Evolutionary conservation across 352 stramenopile genomes (phyloP), one percentile per base, ranked within the genome.

Genomic region (Paralagenidium karlingii): DNA sequence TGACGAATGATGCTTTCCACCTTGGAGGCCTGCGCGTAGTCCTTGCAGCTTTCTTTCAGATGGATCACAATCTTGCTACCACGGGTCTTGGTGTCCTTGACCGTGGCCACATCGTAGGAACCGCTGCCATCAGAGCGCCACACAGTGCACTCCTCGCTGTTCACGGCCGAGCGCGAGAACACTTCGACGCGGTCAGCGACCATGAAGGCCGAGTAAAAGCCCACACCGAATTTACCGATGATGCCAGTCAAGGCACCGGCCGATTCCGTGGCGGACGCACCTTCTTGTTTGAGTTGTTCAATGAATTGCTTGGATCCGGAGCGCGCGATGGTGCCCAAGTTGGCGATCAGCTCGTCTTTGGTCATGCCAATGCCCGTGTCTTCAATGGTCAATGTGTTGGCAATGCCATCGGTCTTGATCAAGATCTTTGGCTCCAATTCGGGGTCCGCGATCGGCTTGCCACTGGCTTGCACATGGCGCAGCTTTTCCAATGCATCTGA

Each of bases 191-290:
- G 85, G 47, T 98, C 85, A 18, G 87, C 87, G 1, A 99, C 96
- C 96, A 99, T 99, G 53, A 99, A 99, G 12, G 94, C 92, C 5
- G 92, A 97, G 69, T 99, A 99, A 55, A 99, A 99, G 12, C 96
- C 96, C 21, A 99, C 96, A 19, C 96, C 96, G 49, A 99, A 99
- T 60, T 99, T 97, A 27, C 96, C 96, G 49, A 99, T 99, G 49
- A 98, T 98, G 33, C 88, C 92, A 3, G 68, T 67, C 6, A 84
- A 55, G 4, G 83, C 82, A 49, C 89, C 76, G 3, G 69, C 62
- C 8, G 68, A 68, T 29, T 80, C 77, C 2, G 57, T 56, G 8
- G 76, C 54, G 7, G 70, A 56, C 49, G 65, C 24, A 12, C 33
- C 60, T 70, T 69, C 37, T 91, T 73, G 37, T 36, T 91, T 91